Percentiles rank a stretch among this genome's conserved stretches.
These are phyloP conservation scores for Verticillium dahliae DNA, from an alignment of 2,329 filamentous ascomycete species.

Conservation along the genomic window DNA sequence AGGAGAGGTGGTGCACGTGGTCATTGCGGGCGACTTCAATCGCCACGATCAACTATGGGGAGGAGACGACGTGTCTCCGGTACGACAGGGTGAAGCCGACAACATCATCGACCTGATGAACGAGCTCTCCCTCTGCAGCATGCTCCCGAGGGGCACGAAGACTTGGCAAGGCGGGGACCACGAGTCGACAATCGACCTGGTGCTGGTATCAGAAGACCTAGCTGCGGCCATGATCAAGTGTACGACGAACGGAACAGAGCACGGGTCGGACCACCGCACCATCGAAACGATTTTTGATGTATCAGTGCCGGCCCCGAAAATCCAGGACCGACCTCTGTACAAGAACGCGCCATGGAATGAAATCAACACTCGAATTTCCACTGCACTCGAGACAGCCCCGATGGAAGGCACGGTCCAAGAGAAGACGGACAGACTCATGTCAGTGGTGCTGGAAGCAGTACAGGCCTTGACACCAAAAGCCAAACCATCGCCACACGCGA, in stretches of 20 bases:
- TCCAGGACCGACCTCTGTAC: conserved; percentile 11
- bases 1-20: conserved; percentile 4
- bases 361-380: conserved; percentile 9
- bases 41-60: conserved; percentile 13
- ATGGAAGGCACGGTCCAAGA: conserved; percentile 5
- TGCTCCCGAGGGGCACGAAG: conserved; percentile 22
- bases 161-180: conserved; percentile 19
- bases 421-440: conserved; percentile 3
- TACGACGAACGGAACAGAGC: conserved; percentile 10
- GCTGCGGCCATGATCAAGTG: conserved; percentile 10
- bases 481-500: conserved; percentile 18
- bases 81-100: no score
- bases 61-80: conserved; percentile 8
- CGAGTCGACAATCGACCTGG: conserved; percentile 18
- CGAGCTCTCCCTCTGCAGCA: conserved; percentile 4
- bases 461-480: conserved; percentile 13
- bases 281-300: conserved; percentile 23
- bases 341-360: conserved; percentile 21
- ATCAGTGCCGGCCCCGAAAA: neutral
- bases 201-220: conserved; percentile 16
- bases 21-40: conserved; percentile 13
- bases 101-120: no score
- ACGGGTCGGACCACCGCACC: conserved; percentile 21
- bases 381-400: conserved; percentile 15
- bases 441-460: neutral